A percentile compares a stretch with the other conserved stretches of the same genome.
Conservation (phyloP, 2,329 filamentous ascomycete species). For the Pestalotiopsis sp. region DNA sequence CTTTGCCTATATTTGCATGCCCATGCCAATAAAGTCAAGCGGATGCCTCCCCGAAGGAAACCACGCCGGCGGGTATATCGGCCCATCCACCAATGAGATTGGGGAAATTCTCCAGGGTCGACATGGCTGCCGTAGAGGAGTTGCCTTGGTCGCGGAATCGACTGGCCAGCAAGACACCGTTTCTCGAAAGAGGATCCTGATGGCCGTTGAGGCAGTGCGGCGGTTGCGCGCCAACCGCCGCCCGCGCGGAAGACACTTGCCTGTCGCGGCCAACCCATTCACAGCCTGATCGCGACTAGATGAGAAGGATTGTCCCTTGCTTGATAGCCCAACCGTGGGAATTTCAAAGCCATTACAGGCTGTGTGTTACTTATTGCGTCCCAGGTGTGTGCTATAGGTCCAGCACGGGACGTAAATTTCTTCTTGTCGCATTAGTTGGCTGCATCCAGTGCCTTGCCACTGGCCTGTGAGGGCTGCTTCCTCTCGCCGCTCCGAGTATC, state of each 20-base stretch:
- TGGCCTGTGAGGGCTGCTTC: not conserved
- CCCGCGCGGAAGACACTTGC: not conserved
- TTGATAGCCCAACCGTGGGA: too few species aligned
- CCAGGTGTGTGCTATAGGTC: too few species aligned
- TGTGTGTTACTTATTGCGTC: too few species aligned
- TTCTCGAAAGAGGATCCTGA: not conserved
- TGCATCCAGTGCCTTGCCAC: too few species aligned
- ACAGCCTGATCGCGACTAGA: not conserved
- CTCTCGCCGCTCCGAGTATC: not conserved
- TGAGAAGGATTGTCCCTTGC: too few species aligned
- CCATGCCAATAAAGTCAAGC: not conserved
- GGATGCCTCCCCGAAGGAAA: not conserved
- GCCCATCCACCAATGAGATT: not conserved
- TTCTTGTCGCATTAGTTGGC: too few species aligned
- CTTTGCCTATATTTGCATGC: not conserved
- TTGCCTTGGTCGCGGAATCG: not conserved
- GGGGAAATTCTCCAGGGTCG: not conserved
- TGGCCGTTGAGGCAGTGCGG: not conserved
- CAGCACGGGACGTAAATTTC: too few species aligned
- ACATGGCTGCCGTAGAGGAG: not conserved
- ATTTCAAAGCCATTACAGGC: too few species aligned
- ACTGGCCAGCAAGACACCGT: not conserved
- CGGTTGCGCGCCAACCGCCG: not conserved
- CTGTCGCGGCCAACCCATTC: not conserved
- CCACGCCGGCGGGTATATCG: slow-evolving; percentile 4